Evolutionary conservation across 2,329 filamentous ascomycete species (phyloP).

Genomic region (Trichothecium sympodiale): DNA sequence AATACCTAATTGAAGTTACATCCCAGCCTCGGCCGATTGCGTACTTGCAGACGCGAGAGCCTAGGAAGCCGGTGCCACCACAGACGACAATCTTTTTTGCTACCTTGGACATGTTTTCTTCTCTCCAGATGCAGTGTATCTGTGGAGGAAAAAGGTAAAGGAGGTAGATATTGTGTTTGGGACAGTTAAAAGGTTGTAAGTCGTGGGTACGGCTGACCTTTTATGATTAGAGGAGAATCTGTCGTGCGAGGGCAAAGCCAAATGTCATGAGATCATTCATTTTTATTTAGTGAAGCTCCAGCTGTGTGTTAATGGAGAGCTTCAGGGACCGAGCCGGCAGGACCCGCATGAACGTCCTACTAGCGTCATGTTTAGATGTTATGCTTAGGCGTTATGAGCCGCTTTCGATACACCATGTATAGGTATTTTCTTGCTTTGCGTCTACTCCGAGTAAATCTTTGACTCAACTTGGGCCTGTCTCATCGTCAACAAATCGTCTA

Average conservation of each 20-base stretch:
- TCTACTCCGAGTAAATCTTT: too few relatives aligned
- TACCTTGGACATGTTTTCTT: conserved; percentile 40
- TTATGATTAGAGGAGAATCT: too few relatives aligned
- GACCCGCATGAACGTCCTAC: conserved; percentile 1
- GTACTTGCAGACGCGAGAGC: conserved; percentile 80
- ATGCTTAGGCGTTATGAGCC: too few relatives aligned
- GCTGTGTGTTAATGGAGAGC: too few relatives aligned
- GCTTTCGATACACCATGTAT: too few relatives aligned
- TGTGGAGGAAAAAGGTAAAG: conserved; percentile 1
- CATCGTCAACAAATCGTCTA: too few relatives aligned
- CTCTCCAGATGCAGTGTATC: conserved; percentile 9
- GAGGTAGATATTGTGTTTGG: conserved; percentile 6
- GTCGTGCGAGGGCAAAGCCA: too few relatives aligned
- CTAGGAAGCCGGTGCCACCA: conserved; percentile 87
- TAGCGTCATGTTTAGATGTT: too few relatives aligned
- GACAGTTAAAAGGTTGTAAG: background rate
- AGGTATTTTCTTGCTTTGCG: too few relatives aligned
- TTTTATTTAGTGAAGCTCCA: conserved; percentile 3
- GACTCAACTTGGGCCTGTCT: too few relatives aligned
- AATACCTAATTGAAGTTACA: conserved; percentile 81
- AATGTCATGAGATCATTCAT: conserved; percentile 13
- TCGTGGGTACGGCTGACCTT: background rate
- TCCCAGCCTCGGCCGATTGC: conserved; percentile 80
- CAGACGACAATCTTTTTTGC: conserved; percentile 80
- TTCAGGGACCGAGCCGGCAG: background rate